These are phyloP conservation scores for Zhuliangozyma blackwelliae DNA, from an alignment of 1,139 yeast species.

Conservation along the genomic window DNA sequence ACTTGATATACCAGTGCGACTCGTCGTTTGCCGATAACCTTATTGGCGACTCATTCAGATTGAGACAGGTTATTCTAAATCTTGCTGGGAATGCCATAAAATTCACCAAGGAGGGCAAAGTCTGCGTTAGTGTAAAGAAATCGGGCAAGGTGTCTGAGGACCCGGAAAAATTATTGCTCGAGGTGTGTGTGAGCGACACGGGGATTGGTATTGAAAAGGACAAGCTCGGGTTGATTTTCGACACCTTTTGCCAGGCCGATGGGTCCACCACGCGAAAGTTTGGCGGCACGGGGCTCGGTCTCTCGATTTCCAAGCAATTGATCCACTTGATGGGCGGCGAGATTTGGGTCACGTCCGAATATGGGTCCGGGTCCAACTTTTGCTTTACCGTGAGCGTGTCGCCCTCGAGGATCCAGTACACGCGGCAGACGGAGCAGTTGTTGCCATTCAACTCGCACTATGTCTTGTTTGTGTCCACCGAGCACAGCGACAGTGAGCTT, in stretches of 20 bases:
- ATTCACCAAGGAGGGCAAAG: conserved; percentile 78
- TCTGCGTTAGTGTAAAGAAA: conserved; percentile 57
- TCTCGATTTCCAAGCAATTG: conserved; percentile 80
- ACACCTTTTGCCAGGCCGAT: conserved; percentile 88
- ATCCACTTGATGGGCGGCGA: conserved; percentile 90
- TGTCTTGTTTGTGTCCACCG: conserved; percentile 65
- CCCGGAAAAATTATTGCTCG: conserved; percentile 60
- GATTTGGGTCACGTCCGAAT: conserved; percentile 80
- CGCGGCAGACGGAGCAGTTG: conserved; percentile 64
- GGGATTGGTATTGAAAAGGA: conserved; percentile 87
- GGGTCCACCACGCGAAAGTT: conserved; percentile 88
- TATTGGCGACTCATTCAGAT: conserved; percentile 81
- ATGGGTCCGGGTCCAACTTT: conserved; percentile 80
- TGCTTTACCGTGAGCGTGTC: conserved; percentile 75
- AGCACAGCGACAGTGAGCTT: conserved; percentile 50
- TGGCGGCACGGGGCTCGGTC: conserved; percentile 88
- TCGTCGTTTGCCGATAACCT: conserved; percentile 82
- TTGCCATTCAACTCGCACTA: conserved; percentile 71
- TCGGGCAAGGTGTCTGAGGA: conserved; percentile 40
- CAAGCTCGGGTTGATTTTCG: conserved; percentile 77
- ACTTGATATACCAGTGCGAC: conserved; percentile 76
- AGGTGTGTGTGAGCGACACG: conserved; percentile 83
- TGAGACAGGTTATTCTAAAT: conserved; percentile 78
- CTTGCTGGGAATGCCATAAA: conserved; percentile 86
- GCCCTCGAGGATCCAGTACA: conserved; percentile 63